A percentile compares a stretch with the other conserved stretches of the same genome.
phyloP scores from a whole-genome alignment of 1,284 basidiomycete species.

The Dichomitus squalens region DNA sequence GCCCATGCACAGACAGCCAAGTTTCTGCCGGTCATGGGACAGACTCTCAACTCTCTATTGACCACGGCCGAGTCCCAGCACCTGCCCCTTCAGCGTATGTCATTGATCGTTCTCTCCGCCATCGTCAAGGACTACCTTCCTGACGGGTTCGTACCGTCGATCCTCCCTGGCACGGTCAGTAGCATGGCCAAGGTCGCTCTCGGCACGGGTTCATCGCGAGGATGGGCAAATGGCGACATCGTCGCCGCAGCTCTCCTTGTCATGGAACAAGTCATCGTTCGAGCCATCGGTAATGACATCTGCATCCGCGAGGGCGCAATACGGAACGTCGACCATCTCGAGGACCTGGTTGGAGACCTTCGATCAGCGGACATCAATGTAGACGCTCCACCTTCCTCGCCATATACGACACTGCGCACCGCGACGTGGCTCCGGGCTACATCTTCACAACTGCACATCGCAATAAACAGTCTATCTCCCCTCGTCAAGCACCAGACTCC shows the following conservation, averaged over 20 bases:
- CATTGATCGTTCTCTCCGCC: slow-evolving; percentile 60
- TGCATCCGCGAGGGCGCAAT: slow-evolving; percentile 67
- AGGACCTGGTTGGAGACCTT: slow-evolving; percentile 43
- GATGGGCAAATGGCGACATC: slow-evolving; percentile 66
- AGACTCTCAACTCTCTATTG: slow-evolving; percentile 77
- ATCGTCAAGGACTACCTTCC: slow-evolving; percentile 67
- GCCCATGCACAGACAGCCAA: slow-evolving; percentile 47
- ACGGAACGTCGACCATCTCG: slow-evolving; percentile 54
- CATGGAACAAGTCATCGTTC: slow-evolving; percentile 57
- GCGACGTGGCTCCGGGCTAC: slow-evolving; percentile 64
- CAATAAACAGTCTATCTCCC: slow-evolving; percentile 60
- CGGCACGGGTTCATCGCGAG: slow-evolving; percentile 48
- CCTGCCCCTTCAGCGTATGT: slow-evolving; percentile 60
- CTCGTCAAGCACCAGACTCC: slow-evolving; percentile 68
- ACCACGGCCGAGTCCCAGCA: slow-evolving; percentile 55
- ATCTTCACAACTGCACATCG: slow-evolving; percentile 71
- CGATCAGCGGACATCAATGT: not conserved
- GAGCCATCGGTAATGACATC: slow-evolving; percentile 63
- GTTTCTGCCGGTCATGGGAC: slow-evolving; percentile 81
- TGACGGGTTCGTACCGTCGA: slow-evolving; percentile 63
- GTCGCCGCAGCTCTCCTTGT: slow-evolving; percentile 61
- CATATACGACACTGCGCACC: slow-evolving; percentile 51
- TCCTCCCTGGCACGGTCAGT: slow-evolving; percentile 84
- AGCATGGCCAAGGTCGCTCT: slow-evolving; percentile 70
- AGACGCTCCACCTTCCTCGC: slow-evolving; percentile 27